A percentile compares a stretch with the other conserved stretches of the same genome.
Conservation (phyloP, 2,329 filamentous ascomycete species). For the Proliferodiscus dingleyae region DNA sequence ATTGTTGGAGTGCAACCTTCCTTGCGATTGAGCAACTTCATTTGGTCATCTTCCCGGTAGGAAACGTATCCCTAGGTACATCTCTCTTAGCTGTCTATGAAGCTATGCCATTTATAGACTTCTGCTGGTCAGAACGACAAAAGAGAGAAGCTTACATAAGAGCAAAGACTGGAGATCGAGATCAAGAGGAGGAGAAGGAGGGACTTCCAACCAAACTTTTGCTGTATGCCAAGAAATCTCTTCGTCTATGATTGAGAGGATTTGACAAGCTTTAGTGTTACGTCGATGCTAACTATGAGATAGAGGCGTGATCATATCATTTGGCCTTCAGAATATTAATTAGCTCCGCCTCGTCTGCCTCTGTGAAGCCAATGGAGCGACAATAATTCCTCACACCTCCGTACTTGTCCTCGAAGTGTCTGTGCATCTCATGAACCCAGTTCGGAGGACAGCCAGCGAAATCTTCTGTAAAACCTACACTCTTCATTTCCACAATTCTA, state of each 20-base stretch:
- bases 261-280: no score
- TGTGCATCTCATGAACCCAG: conserved; percentile 56
- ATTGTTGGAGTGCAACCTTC: no score
- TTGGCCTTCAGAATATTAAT: conserved; percentile 5
- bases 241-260: no score
- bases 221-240: conserved; percentile 12
- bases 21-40: no score
- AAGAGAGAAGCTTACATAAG: conserved; percentile 18
- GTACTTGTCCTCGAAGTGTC: conserved; percentile 56
- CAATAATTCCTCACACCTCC: conserved; percentile 66
- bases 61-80: no score
- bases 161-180: conserved; percentile 20
- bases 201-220: conserved; percentile 25
- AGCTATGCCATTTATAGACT: no score
- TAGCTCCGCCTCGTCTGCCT: conserved; percentile 25
- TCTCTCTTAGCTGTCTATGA: no score
- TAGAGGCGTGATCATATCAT: no score
- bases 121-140: conserved; percentile 21
- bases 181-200: conserved; percentile 21
- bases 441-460: conserved; percentile 63
- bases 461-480: conserved; percentile 67
- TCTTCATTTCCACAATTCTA: conserved; percentile 61
- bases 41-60: no score
- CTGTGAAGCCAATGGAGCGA: conserved; percentile 53
- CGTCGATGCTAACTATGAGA: no score